phyloP scores from a whole-genome alignment of 2,329 filamentous ascomycete species.

The Plenodomus biglobosus region DNA sequence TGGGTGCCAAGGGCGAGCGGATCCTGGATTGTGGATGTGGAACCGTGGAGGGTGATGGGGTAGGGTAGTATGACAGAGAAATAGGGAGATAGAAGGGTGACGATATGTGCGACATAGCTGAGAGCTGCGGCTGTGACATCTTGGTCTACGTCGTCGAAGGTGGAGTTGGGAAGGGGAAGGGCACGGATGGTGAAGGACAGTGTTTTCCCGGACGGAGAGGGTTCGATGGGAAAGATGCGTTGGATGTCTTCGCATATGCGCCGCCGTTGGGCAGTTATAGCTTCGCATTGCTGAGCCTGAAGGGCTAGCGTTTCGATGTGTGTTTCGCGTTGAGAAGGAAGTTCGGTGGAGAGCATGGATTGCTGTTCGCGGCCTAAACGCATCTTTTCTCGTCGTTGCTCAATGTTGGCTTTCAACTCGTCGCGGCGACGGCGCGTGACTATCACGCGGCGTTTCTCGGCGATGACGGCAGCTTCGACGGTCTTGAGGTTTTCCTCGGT shows the following conservation, averaged over 20 bases:
- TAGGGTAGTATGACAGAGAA: slow-evolving; percentile 79
- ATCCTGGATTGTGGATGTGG: slow-evolving; percentile 74
- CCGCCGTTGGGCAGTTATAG: slow-evolving; percentile 80
- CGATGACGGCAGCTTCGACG: slow-evolving; percentile 56
- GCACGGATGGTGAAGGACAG: slow-evolving; percentile 83
- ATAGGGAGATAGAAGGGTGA: slow-evolving; percentile 78
- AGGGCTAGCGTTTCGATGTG: slow-evolving; percentile 57
- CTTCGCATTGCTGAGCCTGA: slow-evolving; percentile 60
- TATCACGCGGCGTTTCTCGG: slow-evolving; percentile 67
- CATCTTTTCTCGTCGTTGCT: slow-evolving; percentile 68
- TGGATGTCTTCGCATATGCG: slow-evolving; percentile 84
- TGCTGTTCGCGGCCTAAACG: slow-evolving; percentile 62
- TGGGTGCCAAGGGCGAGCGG: slow-evolving; percentile 58
- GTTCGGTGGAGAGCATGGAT: slow-evolving; percentile 59
- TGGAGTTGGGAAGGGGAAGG: slow-evolving; percentile 76
- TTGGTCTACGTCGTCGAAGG: slow-evolving; percentile 70
- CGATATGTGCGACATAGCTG: slow-evolving; percentile 75
- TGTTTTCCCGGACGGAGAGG: slow-evolving; percentile 58
- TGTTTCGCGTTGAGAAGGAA: slow-evolving; percentile 54
- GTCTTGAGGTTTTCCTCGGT: slow-evolving; percentile 49
- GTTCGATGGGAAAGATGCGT: slow-evolving; percentile 77
- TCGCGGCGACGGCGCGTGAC: slow-evolving; percentile 63
- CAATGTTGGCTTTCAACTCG: slow-evolving; percentile 68
- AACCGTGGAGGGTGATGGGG: slow-evolving; percentile 70
- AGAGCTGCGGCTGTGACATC: slow-evolving; percentile 78